Evolutionary conservation across 805 yeast species (phyloP), one percentile per base, ranked within the genome.

Genomic region (Saccharomyces kudriavzevii): DNA sequence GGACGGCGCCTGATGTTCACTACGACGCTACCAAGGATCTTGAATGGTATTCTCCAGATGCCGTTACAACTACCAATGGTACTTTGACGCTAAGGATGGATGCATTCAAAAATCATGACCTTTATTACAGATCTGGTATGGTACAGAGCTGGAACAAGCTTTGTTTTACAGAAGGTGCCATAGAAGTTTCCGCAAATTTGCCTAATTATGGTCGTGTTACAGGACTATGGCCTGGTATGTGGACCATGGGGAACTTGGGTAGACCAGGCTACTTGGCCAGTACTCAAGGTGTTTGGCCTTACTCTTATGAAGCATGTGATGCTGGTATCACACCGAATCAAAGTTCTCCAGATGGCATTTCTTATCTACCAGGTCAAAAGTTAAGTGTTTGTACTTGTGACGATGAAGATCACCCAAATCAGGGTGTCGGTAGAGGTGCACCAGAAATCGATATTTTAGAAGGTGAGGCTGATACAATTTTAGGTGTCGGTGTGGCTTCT

Each of bases 41-140:
- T 65, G 97, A 91, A 73, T 91, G 97, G 97, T 91, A 91, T 70
- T 85, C 83, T 56, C 98, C 98, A 0, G 97, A 91, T 67, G 96
- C 96, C 1, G 82, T 78, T 2, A 77, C 83, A 29, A 91, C 97
- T 0, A 74, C 71, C 5, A 80, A 87, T 59, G 97, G 97, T 55
- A 77, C 89, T 4, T 67, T 87, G 49, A 70, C 74, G 49, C 62
- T 91, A 24, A 76, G 84, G 52, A 72, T 91, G 82, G 97, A 91
- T 66, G 96, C 96, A 1, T 87, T 74, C 70, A 74, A 80, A 63
- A 87, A 87, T 70, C 96, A 90, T 71, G 74, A 85, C 62, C 72
- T 91, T 58, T 83, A 75, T 68, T 91, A 91, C 74, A 79, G 97
- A 61, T 87, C 96, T 1, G 97, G 92, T 24, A 89, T 89, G 96